A percentile compares a stretch with the other conserved stretches of the same genome.
Conservation (phyloP, 306 rosid species). For the Arachis hypogaea region DNA sequence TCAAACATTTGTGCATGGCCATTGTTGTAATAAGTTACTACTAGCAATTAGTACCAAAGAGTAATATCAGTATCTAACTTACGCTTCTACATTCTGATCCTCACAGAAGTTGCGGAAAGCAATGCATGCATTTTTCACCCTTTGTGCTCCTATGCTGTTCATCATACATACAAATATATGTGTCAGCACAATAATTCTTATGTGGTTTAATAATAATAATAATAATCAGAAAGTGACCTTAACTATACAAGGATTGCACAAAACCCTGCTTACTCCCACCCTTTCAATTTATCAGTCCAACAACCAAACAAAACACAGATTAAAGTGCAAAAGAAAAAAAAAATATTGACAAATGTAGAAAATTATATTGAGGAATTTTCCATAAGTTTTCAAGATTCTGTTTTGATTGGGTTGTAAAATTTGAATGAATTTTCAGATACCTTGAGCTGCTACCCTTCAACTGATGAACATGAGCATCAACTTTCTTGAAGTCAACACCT, state of each 20-base stretch:
- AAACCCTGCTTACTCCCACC: no score
- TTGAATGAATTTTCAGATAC: slow-evolving; percentile 38
- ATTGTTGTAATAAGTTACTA: background rate
- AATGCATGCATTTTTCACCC: slow-evolving; percentile 84
- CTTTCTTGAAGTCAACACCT: slow-evolving; percentile 76
- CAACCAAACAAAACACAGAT: no score
- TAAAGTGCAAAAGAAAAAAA: no score
- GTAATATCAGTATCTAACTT: slow-evolving; percentile 40
- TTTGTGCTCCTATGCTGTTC: slow-evolving; percentile 87
- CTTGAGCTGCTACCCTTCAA: slow-evolving; percentile 98
- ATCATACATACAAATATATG: slow-evolving; percentile 34
- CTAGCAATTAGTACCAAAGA: background rate
- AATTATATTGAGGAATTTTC: no score
- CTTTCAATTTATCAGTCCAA: no score
- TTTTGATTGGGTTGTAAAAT: no score
- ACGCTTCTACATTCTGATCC: slow-evolving; percentile 83
- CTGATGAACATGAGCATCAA: slow-evolving; percentile 97
- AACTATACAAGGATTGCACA: no score
- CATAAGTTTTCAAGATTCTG: no score
- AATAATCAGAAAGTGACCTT: slow-evolving; percentile 1
- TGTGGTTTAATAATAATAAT: background rate
- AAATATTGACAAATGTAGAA: no score
- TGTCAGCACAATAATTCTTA: slow-evolving; percentile 19
- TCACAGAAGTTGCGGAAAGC: slow-evolving; percentile 84
- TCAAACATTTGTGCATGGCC: background rate